Base-by-base conservation (phyloP, 352 stramenopile species). In the Phytophthora quininea region DNA sequence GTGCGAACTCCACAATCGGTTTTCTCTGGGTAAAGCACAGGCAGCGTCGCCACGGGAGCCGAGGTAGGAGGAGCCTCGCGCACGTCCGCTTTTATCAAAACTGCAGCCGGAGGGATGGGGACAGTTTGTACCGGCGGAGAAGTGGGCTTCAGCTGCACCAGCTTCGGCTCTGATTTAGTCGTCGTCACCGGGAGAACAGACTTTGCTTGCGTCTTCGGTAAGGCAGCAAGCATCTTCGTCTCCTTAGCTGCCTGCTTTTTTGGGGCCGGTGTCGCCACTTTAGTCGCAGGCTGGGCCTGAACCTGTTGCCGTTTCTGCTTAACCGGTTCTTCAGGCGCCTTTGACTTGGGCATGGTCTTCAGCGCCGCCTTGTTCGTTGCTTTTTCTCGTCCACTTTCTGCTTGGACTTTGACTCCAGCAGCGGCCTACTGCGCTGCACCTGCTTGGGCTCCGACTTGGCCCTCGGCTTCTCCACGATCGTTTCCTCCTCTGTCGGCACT, bases 401-500 rank as follows among this genome's bases (percentile, higher is more conserved):
- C 54, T 46, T 46, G 38, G 49, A 24, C 15, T 70, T 69, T 24
- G 70, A n/a, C 30, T 47, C 19, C 46, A 77, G 15, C 6, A 76
- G 63, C 24, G 59, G 58, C 33, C 62, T 58, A 60, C 37, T 62
- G 3, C 58, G 62, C 19, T 65, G 71, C 53, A 78, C 62, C 19
- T 67, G 66, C 50, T 73, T 73, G 8, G 67, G 59, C 37, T 79
- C 67, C 27, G 68, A 79, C 29, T 79, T 62, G 50, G 71, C 58
- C 15, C 64, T 52, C 6, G 42, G 58, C 48, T 79, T 76, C 35
- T 75, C 54, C 64, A 64, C 30, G 1, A 43, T 37, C 43, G 72
- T 27, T n/a, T 66, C 49, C 6, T 69, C 64, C 32, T 55, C 31
- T 11, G 14, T 19, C 38, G 62, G 46, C 50, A 54, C 27, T 4